phyloP scores from a whole-genome alignment of 345 rosid species.

The Theobroma cacao region DNA sequence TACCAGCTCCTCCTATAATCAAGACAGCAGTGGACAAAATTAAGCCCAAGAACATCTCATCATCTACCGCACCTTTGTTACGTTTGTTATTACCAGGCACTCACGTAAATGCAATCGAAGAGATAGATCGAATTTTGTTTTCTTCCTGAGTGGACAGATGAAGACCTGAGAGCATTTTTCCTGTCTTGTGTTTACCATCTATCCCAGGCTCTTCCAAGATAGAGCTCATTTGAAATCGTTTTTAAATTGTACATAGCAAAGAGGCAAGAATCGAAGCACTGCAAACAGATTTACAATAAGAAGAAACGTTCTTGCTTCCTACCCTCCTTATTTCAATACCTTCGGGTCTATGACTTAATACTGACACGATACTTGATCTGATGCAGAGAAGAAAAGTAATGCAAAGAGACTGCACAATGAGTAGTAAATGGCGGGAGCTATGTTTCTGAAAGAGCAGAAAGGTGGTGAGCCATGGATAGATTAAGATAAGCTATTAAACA shows the following conservation, averaged over 20 bases:
- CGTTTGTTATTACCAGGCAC: constrained; percentile 66
- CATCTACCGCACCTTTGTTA: constrained; percentile 40
- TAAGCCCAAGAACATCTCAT: constrained; percentile 38
- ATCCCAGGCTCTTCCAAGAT: not conserved
- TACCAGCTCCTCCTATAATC: constrained; percentile 59
- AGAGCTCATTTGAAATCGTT: not conserved
- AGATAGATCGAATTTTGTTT: constrained; percentile 45
- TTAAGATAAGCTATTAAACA: not conserved
- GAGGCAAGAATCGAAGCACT: not conserved
- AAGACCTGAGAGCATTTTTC: not conserved
- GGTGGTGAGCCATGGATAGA: not conserved
- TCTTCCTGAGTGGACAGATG: not conserved
- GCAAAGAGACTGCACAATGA: not conserved
- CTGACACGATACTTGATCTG: not conserved
- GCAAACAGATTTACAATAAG: not conserved
- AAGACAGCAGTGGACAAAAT: constrained; percentile 45
- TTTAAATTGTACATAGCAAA: not conserved
- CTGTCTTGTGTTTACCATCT: not conserved
- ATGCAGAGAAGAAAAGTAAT: not conserved
- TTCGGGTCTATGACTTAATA: not conserved
- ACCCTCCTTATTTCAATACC: not conserved
- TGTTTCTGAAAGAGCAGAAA: not conserved
- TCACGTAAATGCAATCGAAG: constrained; percentile 48
- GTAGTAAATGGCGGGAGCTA: not conserved
- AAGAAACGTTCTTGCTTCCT: not conserved